A percentile compares a stretch with the other conserved stretches of the same genome.
These are phyloP conservation scores for Cinnamomum micranthum DNA, from an alignment of 164 flowering plant species.

Conservation along the genomic window DNA sequence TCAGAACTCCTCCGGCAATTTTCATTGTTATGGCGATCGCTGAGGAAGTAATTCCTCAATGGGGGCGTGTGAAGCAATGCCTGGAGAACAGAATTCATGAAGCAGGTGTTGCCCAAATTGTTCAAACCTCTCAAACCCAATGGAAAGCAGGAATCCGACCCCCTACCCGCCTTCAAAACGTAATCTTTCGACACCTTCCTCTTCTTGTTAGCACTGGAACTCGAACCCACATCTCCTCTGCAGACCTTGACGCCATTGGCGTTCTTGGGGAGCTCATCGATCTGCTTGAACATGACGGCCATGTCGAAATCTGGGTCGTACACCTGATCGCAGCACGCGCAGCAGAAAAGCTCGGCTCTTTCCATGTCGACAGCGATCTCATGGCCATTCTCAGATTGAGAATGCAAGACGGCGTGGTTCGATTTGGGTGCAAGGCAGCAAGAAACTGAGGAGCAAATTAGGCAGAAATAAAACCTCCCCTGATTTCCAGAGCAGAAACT, in stretches of 20 bases:
- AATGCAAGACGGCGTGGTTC: slow-evolving; percentile 52
- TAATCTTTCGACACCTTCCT: slow-evolving; percentile 35
- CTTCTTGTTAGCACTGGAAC: slow-evolving; percentile 35
- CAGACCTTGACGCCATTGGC: slow-evolving; percentile 22
- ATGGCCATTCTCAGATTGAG: slow-evolving; percentile 45
- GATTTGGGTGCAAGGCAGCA: slow-evolving; percentile 38
- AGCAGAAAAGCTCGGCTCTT: slow-evolving; percentile 78
- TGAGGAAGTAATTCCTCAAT: slow-evolving; percentile 51
- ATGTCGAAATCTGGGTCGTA: slow-evolving; percentile 83
- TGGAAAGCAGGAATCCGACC: slow-evolving; percentile 52
- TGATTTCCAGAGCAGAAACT: slow-evolving; percentile 42
- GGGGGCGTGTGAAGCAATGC: slow-evolving; percentile 65
- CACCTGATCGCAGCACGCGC: slow-evolving; percentile 71
- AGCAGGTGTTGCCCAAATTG: slow-evolving; percentile 67
- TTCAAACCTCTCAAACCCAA: slow-evolving; percentile 74
- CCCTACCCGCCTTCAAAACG: slow-evolving; percentile 33
- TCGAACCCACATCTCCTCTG: slow-evolving; percentile 11
- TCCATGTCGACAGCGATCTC: slow-evolving; percentile 60
- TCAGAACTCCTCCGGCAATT: slow-evolving; percentile 31
- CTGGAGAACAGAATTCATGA: slow-evolving; percentile 69
- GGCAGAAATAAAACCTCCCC: slow-evolving; percentile 62
- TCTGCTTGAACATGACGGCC: slow-evolving; percentile 46
- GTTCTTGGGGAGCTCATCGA: slow-evolving; percentile 30
- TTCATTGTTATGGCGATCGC: slow-evolving; percentile 36
- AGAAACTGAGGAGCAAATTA: slow-evolving; percentile 64